phyloP scores from a whole-genome alignment of 768 basidiomycete species.

The Lactarius deliciosus region DNA sequence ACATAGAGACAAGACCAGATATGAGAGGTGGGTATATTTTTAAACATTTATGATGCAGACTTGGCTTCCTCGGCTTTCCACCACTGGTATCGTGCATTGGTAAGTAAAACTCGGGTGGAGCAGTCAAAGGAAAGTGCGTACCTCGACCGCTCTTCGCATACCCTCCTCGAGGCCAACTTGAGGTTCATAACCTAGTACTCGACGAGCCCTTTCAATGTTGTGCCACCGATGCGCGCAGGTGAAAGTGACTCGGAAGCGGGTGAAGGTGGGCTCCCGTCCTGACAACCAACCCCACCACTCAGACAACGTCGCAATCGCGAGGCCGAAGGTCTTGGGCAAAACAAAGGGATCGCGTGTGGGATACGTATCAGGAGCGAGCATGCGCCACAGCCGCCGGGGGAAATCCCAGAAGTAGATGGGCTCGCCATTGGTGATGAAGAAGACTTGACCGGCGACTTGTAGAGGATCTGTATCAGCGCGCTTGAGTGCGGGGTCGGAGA shows the following conservation, averaged over 20 bases:
- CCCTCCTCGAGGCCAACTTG: constrained; percentile 88
- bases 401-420: constrained; percentile 98
- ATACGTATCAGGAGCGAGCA: constrained; percentile 41
- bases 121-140: constrained; percentile 39
- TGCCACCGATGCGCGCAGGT: constrained; percentile 81
- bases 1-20: background rate
- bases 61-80: constrained; percentile 29
- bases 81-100: constrained; percentile 24
- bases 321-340: constrained; percentile 63
- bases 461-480: constrained; percentile 56
- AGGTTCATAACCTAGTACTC: constrained; percentile 93
- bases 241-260: constrained; percentile 78
- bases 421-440: constrained; percentile 97
- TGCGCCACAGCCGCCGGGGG: constrained; percentile 73
- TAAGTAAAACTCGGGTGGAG: background rate
- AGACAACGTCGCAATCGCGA: constrained; percentile 65
- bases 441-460: constrained; percentile 87
- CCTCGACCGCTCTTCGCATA: constrained; percentile 72
- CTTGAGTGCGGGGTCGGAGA: constrained; percentile 58
- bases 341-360: constrained; percentile 54
- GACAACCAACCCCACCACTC: constrained; percentile 73
- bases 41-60: constrained; percentile 16
- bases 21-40: constrained; percentile 1
- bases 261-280: constrained; percentile 84
- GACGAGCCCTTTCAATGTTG: constrained; percentile 91